These are phyloP conservation scores for Mucor saturninus DNA, from an alignment of 371 early-diverging fungal species.

Conservation along the genomic window DNA sequence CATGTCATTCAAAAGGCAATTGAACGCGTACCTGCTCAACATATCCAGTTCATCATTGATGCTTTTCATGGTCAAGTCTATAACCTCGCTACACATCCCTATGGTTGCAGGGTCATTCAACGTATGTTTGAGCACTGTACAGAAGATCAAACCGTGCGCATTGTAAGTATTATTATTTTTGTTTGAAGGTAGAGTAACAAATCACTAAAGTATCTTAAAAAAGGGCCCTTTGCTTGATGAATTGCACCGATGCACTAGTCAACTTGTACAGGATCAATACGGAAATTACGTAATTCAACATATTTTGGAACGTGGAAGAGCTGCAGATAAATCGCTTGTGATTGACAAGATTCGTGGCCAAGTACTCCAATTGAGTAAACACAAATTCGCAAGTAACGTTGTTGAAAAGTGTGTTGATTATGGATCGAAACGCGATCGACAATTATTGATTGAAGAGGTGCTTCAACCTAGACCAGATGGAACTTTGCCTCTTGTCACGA, in stretches of 20 bases:
- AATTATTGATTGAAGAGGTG: conserved; percentile 89
- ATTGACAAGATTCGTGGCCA: conserved; percentile 91
- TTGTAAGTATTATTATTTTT: conserved; percentile 20
- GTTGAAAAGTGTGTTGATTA: conserved; percentile 94
- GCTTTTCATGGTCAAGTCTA: conserved; percentile 97
- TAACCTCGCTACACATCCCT: conserved; percentile 97
- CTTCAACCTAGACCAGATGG: conserved; percentile 75
- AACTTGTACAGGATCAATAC: conserved; percentile 98
- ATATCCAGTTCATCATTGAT: conserved; percentile 95
- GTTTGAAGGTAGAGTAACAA: neutral
- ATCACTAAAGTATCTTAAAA: neutral
- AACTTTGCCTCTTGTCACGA: conserved; percentile 83
- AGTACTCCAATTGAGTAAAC: conserved; percentile 88
- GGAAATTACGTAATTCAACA: conserved; percentile 99
- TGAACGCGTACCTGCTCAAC: conserved; percentile 93
- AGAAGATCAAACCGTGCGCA: conserved; percentile 77
- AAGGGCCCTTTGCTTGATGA: conserved; percentile 88
- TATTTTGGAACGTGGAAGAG: conserved; percentile 93
- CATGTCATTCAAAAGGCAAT: conserved; percentile 99
- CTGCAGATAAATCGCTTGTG: conserved; percentile 83
- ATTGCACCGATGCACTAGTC: conserved; percentile 87
- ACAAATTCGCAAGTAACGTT: conserved; percentile 99
- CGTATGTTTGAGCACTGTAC: conserved; percentile 99
- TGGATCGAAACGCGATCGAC: conserved; percentile 75
- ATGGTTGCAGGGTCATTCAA: conserved; percentile 99